phyloP scores from a whole-genome alignment of 2,329 filamentous ascomycete species.

The Neofusicoccum kwambonambiense region DNA sequence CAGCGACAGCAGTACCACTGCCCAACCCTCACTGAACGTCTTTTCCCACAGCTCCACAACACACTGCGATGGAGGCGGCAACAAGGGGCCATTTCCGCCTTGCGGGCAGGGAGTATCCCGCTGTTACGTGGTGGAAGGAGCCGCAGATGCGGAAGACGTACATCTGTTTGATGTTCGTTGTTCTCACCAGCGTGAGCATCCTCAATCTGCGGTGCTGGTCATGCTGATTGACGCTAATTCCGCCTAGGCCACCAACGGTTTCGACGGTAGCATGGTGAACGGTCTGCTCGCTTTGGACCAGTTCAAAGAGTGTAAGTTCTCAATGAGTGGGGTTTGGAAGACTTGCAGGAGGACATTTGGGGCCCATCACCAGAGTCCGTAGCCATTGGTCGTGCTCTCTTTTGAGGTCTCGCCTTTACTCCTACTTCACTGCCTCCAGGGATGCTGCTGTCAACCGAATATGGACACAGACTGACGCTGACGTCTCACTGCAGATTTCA shows the following conservation, averaged over 20 bases:
- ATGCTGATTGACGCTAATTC: background rate
- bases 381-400: no score
- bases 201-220: no score
- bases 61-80: constrained; percentile 29
- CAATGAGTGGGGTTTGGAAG: background rate
- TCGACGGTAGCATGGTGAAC: constrained; percentile 28
- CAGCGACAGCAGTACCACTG: background rate
- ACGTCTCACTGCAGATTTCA: constrained; percentile 23
- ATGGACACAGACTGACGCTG: background rate
- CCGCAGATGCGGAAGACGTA: constrained; percentile 29
- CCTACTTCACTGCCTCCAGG: background rate
- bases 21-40: background rate
- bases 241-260: constrained; percentile 11
- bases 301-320: constrained; percentile 24
- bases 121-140: constrained; percentile 33
- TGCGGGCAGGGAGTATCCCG: constrained; percentile 30
- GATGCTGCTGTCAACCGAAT: background rate
- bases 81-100: constrained; percentile 33
- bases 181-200: constrained; percentile 24
- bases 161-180: constrained; percentile 32
- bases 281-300: constrained; percentile 27
- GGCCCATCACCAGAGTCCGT: background rate
- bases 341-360: background rate
- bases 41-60: background rate
- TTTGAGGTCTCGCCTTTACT: no score